Evolutionary conservation across 371 early-diverging fungal genomes (phyloP).

Genomic region (Mycotypha africana): DNA sequence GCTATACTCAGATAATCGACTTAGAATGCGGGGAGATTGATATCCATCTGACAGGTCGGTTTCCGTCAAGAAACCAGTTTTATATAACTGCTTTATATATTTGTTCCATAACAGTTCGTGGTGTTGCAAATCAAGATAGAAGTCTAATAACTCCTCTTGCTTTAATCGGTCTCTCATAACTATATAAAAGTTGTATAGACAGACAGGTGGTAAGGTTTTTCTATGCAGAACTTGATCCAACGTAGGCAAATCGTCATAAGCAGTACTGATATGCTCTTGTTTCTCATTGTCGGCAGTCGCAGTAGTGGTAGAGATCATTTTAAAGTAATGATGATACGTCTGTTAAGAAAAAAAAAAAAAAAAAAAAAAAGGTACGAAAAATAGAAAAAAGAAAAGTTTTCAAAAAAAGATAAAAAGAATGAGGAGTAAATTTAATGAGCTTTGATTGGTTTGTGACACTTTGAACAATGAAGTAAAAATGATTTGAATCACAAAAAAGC

Average conservation of each 20-base stretch:
- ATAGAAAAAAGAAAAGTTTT: neutral
- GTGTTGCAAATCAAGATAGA: conserved; percentile 62
- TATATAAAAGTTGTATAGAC: conserved; percentile 63
- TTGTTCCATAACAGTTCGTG: conserved; percentile 58
- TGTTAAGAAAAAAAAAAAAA: neutral
- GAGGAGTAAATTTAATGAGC: too few relatives aligned
- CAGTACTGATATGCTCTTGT: neutral
- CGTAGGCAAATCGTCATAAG: conserved; percentile 37
- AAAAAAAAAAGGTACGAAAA: conserved; percentile 1
- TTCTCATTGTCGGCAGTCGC: too few relatives aligned
- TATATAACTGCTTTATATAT: conserved; percentile 44
- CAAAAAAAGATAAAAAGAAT: neutral
- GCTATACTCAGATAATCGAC: conserved; percentile 21
- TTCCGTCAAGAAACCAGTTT: conserved; percentile 32
- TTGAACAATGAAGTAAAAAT: too few relatives aligned
- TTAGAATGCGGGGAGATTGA: conserved; percentile 29
- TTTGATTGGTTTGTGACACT: too few relatives aligned
- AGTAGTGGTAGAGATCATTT: too few relatives aligned
- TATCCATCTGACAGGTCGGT: conserved; percentile 36
- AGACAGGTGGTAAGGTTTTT: conserved; percentile 62
- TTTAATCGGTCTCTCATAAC: conserved; percentile 58
- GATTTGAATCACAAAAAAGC: too few relatives aligned
- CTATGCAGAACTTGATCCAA: conserved; percentile 56
- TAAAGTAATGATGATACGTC: neutral
- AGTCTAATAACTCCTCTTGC: conserved; percentile 61